Base-by-base conservation (phyloP, 169 alveolate genomes). In the Plasmodium coatneyi region DNA sequence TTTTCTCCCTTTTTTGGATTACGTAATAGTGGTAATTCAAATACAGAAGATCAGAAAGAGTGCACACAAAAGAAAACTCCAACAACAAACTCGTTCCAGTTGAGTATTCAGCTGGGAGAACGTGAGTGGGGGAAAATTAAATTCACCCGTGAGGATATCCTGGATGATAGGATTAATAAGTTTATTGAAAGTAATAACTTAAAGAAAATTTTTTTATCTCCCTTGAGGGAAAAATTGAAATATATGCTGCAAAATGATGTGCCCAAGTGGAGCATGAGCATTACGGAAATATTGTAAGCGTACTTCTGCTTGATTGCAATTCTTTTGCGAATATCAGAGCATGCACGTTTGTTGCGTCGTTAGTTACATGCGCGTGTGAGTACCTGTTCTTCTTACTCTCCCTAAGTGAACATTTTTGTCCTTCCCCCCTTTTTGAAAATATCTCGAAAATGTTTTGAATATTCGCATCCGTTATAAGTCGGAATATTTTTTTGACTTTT, bases 1-100 rank as follows among this genome's bases (percentile, higher is more conserved):
- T 43, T 39, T 91, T 91, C 95, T 4, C 92, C 95, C 56, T 91
- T 71, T n/a, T 91, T 91, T 66, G 95, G 95, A 30, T 71, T 32
- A n/a, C 46, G 56, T 34, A 89, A 12, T 89, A 79, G 72, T 89
- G 81, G 25, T 16, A 43, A 60, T 54, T 52, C 71, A 46, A 36
- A 89, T 30, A 80, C 78, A 14, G 71, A 66, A 7, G 54, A 83
- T 25, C 32, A 16, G 36, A 54, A 46, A 16, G 78, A 83, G 28
- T 28, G 10, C 4, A 14, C 70, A 71, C 71, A 83, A 25, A 41
- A 83, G 46, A 36, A 10, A 32, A 72, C 12, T 71, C 25, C 89
- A 30, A 79, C 34, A 5, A 10, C 81, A 30, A 60, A 70, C 49
- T 10, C 60, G n/a, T 91, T 91, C 71, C 60, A 81, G 32, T 82